phyloP scores from a whole-genome alignment of 495 filamentous ascomycete genomes.

The Astrocystis sublimbata region DNA sequence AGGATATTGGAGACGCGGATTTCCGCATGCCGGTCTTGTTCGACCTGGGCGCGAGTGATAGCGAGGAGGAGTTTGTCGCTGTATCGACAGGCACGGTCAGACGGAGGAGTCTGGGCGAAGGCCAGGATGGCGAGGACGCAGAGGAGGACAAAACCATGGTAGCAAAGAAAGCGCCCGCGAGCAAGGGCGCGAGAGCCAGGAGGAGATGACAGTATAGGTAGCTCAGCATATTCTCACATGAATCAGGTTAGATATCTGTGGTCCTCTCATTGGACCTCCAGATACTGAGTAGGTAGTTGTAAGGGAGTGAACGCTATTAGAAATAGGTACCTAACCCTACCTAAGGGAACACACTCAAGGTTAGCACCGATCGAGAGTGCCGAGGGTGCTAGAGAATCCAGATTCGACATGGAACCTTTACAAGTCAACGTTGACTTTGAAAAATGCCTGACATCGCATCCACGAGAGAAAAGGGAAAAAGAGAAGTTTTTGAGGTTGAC shows the following conservation, averaged over 20 bases:
- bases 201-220: slow-evolving; percentile 29
- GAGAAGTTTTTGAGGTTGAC: too few species aligned
- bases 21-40: slow-evolving; percentile 89
- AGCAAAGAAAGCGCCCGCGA: slow-evolving; percentile 34
- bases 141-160: slow-evolving; percentile 37
- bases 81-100: slow-evolving; percentile 84
- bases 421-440: too few species aligned
- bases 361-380: too few species aligned
- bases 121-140: slow-evolving; percentile 41
- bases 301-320: too few species aligned
- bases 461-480: too few species aligned
- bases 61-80: slow-evolving; percentile 85
- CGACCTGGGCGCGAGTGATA: slow-evolving; percentile 71
- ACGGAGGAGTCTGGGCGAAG: slow-evolving; percentile 61
- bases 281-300: too few species aligned
- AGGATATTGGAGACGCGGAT: slow-evolving; percentile 51
- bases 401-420: too few species aligned
- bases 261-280: background rate
- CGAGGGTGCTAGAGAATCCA: too few species aligned
- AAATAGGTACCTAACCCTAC: too few species aligned
- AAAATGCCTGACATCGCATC: too few species aligned
- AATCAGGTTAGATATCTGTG: background rate
- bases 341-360: too few species aligned
- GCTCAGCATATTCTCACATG: background rate
- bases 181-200: slow-evolving; percentile 28